Evolutionary conservation across 2,329 filamentous ascomycete species (phyloP).

Genomic region (Trichothecium sympodiale): DNA sequence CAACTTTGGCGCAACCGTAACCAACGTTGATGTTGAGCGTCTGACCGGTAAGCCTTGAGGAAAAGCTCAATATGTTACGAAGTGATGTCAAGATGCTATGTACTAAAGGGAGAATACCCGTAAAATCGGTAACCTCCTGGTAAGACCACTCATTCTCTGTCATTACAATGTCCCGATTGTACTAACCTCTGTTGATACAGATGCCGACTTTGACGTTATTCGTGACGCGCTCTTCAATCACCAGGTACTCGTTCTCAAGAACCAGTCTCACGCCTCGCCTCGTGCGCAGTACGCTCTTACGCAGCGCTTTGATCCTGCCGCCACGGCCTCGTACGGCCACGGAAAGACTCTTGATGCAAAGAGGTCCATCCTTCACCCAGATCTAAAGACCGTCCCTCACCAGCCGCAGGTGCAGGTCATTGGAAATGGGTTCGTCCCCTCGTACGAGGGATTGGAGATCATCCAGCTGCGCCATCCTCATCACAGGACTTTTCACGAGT

Average conservation of each 20-base stretch:
- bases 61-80: neutral
- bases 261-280: conserved; percentile 51
- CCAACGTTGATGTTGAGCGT: conserved; percentile 48
- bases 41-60: conserved; percentile 40
- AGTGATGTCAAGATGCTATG: conserved; percentile 3
- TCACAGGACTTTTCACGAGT: conserved; percentile 65
- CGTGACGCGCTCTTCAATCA: conserved; percentile 54
- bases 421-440: conserved; percentile 58
- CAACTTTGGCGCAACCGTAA: conserved; percentile 50
- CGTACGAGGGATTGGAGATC: conserved; percentile 61
- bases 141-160: conserved; percentile 20
- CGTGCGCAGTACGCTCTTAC: conserved; percentile 66
- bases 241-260: conserved; percentile 61
- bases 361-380: conserved; percentile 60
- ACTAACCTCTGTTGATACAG: conserved; percentile 18
- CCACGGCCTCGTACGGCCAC: conserved; percentile 57
- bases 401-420: conserved; percentile 70
- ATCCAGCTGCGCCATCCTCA: conserved; percentile 64
- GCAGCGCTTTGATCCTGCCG: conserved; percentile 58
- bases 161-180: conserved; percentile 8
- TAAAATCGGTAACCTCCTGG: conserved; percentile 51
- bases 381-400: conserved; percentile 69
- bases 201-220: conserved; percentile 54
- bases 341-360: conserved; percentile 60
- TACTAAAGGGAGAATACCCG: conserved; percentile 39